Percentiles rank a stretch among this genome's conserved stretches.
Conservation (phyloP, 73 alveolate genomes). For the Tetrahymena elliotti region DNA sequence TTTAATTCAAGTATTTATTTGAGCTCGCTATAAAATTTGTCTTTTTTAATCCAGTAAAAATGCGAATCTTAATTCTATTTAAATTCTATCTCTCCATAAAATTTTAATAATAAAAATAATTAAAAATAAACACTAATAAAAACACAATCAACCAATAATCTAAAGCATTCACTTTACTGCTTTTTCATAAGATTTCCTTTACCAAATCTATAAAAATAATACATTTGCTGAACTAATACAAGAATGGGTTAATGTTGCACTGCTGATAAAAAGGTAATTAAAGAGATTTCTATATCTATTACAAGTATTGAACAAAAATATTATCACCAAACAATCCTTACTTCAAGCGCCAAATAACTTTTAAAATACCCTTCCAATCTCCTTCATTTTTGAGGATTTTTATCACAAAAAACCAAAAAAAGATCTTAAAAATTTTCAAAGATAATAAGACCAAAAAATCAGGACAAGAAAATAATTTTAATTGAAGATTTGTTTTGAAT, state of each 20-base stretch:
- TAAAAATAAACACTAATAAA: background rate
- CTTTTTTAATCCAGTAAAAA: background rate
- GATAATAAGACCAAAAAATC: background rate
- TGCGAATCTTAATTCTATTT: background rate
- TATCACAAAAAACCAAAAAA: background rate
- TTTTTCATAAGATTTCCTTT: background rate
- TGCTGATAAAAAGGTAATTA: background rate
- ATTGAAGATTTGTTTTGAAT: background rate
- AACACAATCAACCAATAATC: background rate
- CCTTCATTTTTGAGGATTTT: background rate
- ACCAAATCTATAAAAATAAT: background rate
- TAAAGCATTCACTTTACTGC: background rate
- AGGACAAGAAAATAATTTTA: background rate
- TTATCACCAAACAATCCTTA: background rate
- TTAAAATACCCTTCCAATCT: too few species aligned
- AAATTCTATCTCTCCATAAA: background rate
- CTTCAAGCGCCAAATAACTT: too few species aligned
- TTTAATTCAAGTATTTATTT: background rate
- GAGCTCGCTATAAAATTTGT: background rate
- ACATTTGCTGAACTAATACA: background rate
- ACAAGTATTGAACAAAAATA: background rate
- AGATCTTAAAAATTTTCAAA: too few species aligned
- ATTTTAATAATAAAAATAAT: background rate
- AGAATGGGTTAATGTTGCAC: background rate
- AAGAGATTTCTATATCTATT: background rate